Conservation (phyloP, 2,329 filamentous ascomycete genomes). For the Colletotrichum sp. region DNA sequence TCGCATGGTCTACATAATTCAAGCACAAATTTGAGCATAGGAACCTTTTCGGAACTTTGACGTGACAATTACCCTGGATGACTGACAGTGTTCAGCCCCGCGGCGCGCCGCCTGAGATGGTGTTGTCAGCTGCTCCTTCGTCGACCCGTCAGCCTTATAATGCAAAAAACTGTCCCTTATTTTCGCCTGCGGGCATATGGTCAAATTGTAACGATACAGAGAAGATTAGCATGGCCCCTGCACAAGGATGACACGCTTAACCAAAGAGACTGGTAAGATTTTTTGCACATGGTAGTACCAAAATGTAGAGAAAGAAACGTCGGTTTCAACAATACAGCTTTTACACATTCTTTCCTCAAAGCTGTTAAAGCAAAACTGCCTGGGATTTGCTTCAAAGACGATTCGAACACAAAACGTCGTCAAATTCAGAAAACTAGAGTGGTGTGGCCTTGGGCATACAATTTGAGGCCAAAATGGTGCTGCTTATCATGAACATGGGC, state of each 20-base stretch:
- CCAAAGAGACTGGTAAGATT: background rate
- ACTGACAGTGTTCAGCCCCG: background rate
- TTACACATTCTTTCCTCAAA: background rate
- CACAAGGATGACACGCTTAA: background rate
- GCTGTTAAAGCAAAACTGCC: background rate
- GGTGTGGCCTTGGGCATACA: background rate
- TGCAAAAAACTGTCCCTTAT: background rate
- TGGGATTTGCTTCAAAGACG: background rate
- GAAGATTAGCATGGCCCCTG: slow-evolving; percentile 4
- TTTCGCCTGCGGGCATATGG: background rate
- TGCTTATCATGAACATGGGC: background rate
- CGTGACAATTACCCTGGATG: background rate
- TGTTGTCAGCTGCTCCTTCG: background rate
- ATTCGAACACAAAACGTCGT: background rate
- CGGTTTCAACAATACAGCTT: background rate
- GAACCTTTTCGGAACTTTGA: background rate
- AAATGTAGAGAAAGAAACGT: background rate
- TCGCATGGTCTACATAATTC: background rate
- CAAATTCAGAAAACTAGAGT: background rate
- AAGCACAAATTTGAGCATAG: background rate
- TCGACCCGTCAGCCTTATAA: background rate
- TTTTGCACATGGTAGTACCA: background rate
- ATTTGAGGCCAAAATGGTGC: background rate
- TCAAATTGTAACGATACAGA: background rate
- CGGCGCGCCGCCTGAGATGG: background rate